phyloP scores from a whole-genome alignment of 768 basidiomycete species.

The Lentinula edodes region DNA sequence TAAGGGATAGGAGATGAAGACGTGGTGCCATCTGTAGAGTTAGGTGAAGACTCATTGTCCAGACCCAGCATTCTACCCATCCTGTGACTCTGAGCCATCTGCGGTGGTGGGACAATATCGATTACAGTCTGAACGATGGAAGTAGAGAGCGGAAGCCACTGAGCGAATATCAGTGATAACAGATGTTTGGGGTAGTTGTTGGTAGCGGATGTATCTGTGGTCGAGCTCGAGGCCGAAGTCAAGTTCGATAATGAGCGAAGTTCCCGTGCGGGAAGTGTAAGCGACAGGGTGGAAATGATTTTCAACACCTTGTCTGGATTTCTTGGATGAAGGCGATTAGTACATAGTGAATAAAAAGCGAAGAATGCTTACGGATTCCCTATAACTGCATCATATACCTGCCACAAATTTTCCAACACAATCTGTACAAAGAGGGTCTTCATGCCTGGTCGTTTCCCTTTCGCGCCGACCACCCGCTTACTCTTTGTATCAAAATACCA shows the following conservation, averaged over 20 bases:
- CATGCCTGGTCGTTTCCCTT: constrained; percentile 8
- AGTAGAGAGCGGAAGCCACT: constrained; percentile 94
- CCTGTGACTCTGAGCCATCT: constrained; percentile 72
- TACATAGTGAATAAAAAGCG: not conserved
- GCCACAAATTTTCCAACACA: constrained; percentile 95
- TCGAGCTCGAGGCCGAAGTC: not conserved
- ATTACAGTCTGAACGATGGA: constrained; percentile 89
- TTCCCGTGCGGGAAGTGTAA: constrained; percentile 85
- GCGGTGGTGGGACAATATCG: constrained; percentile 89
- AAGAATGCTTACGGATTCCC: constrained; percentile 69
- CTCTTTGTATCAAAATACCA: constrained; percentile 96
- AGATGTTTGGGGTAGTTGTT: constrained; percentile 79
- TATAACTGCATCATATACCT: constrained; percentile 87
- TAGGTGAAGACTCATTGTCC: constrained; percentile 70
- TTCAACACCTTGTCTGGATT: constrained; percentile 86
- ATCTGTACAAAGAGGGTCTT: constrained; percentile 92
- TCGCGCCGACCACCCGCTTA: constrained; percentile 85
- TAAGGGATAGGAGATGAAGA: constrained; percentile 45
- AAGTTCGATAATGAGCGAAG: constrained; percentile 49
- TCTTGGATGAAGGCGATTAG: constrained; percentile 33
- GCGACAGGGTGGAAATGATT: constrained; percentile 74
- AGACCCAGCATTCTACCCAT: constrained; percentile 80
- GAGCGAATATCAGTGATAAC: constrained; percentile 82
- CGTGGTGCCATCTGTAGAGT: constrained; percentile 29
- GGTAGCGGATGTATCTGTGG: not conserved